A percentile compares a stretch with the other conserved stretches of the same genome.
phyloP scores from a whole-genome alignment of 495 filamentous ascomycete genomes.

The Bacidia rubella region DNA sequence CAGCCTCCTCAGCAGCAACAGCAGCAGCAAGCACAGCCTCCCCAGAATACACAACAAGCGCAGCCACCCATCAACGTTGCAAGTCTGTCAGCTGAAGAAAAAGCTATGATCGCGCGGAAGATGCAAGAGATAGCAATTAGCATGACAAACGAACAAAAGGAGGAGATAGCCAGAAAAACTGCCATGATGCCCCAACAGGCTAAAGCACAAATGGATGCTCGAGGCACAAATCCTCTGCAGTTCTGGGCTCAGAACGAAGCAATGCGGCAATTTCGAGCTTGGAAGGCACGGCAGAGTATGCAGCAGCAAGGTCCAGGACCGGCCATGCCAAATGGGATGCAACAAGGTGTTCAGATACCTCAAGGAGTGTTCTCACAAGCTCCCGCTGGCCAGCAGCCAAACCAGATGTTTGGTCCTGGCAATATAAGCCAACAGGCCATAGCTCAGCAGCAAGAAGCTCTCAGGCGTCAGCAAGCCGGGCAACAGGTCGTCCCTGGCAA shows the following conservation, averaged over 20 bases:
- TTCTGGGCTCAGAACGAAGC: not conserved
- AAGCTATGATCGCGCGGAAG: slow-evolving; percentile 32
- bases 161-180: slow-evolving; percentile 13
- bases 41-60: slow-evolving; percentile 10
- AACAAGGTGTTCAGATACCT: not conserved
- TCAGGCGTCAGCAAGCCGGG: slow-evolving; percentile 50
- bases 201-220: slow-evolving; percentile 3
- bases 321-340: not conserved
- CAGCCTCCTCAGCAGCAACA: not conserved
- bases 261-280: not conserved
- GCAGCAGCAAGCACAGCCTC: slow-evolving; percentile 8
- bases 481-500: slow-evolving; percentile 53
- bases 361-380: not conserved
- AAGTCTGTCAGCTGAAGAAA: slow-evolving; percentile 21
- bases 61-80: slow-evolving; percentile 8
- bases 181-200: not conserved
- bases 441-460: slow-evolving; percentile 48
- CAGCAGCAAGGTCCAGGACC: not conserved
- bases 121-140: slow-evolving; percentile 20
- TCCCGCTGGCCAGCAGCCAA: not conserved
- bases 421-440: slow-evolving; percentile 22
- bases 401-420: not conserved
- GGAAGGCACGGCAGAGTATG: not conserved
- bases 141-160: slow-evolving; percentile 33
- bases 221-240: slow-evolving; percentile 3